Evolutionary conservation across 1,139 yeast species (phyloP).

Genomic region (Diutina catenulata): DNA sequence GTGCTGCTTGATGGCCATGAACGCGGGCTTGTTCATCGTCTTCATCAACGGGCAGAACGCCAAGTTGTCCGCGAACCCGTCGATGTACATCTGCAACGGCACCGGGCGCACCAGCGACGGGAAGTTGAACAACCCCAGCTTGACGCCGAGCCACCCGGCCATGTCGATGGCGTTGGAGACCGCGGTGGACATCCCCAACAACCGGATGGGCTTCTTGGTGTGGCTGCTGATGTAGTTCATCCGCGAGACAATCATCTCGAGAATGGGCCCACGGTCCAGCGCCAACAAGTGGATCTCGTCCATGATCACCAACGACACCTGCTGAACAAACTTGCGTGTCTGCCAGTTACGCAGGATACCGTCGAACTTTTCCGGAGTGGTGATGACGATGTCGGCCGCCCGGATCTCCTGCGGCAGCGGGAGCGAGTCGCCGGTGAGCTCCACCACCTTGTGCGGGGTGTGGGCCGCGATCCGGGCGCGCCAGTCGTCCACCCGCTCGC

Average conservation of each 20-base stretch:
- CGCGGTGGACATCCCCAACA: constrained; percentile 93
- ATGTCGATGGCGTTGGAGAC: constrained; percentile 95
- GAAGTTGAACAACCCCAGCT: constrained; percentile 82
- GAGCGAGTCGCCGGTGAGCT: constrained; percentile 90
- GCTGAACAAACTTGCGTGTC: constrained; percentile 83
- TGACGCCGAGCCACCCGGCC: constrained; percentile 96
- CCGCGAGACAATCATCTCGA: constrained; percentile 97
- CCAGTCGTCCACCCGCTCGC: constrained; percentile 98
- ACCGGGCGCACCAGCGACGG: constrained; percentile 96
- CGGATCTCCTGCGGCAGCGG: constrained; percentile 84
- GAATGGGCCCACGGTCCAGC: constrained; percentile 94
- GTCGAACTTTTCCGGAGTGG: constrained; percentile 97
- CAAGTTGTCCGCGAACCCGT: constrained; percentile 90
- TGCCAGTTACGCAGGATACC: constrained; percentile 99
- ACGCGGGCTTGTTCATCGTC: constrained; percentile 96
- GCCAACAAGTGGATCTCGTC: constrained; percentile 96
- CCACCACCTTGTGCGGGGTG: constrained; percentile 66
- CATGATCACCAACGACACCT: constrained; percentile 86
- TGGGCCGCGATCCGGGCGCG: constrained; percentile 50
- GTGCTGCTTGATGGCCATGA: constrained; percentile 91
- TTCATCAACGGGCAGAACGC: constrained; percentile 96
- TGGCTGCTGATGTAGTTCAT: constrained; percentile 83
- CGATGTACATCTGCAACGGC: constrained; percentile 94
- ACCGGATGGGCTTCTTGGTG: constrained; percentile 63
- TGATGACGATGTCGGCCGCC: constrained; percentile 83